These are phyloP conservation scores for Lasiodiplodia sp. DNA, from an alignment of 2,329 filamentous ascomycete genomes.

Conservation along the genomic window DNA sequence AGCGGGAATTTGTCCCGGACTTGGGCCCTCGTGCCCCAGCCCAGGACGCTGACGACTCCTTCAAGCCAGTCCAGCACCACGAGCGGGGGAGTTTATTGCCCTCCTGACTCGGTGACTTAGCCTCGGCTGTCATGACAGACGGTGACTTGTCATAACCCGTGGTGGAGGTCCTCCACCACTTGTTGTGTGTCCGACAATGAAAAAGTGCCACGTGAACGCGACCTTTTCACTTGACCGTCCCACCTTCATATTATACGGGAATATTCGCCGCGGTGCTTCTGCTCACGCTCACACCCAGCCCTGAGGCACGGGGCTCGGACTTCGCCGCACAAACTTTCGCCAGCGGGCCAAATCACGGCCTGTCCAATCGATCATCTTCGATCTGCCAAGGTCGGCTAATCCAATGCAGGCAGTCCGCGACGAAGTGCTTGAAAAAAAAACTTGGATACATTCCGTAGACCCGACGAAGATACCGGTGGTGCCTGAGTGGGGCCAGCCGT, in stretches of 20 bases:
- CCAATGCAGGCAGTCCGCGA: conserved; percentile 16
- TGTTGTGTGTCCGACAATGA: background rate
- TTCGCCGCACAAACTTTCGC: conserved; percentile 9
- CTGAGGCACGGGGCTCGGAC: conserved; percentile 13
- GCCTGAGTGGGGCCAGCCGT: conserved; percentile 14
- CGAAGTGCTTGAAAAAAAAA: conserved; percentile 2
- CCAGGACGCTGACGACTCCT: background rate
- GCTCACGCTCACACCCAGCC: background rate
- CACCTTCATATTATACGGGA: background rate
- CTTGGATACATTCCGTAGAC: background rate
- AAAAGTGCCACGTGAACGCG: conserved; percentile 12
- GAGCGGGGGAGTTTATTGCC: background rate
- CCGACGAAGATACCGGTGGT: background rate
- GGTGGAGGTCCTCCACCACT: background rate
- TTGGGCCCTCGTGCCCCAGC: background rate
- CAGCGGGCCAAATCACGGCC: background rate
- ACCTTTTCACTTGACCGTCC: conserved; percentile 1
- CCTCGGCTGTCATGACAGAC: conserved; percentile 3
- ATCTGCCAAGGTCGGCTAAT: conserved; percentile 22
- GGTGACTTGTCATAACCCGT: background rate
- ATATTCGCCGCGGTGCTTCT: background rate
- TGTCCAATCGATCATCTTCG: conserved; percentile 20
- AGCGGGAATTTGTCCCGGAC: background rate
- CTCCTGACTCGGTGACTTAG: conserved; percentile 12
- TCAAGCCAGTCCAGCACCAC: background rate